These are phyloP conservation scores for Auriscalpium orientale DNA, from an alignment of 768 basidiomycete species.

Conservation along the genomic window DNA sequence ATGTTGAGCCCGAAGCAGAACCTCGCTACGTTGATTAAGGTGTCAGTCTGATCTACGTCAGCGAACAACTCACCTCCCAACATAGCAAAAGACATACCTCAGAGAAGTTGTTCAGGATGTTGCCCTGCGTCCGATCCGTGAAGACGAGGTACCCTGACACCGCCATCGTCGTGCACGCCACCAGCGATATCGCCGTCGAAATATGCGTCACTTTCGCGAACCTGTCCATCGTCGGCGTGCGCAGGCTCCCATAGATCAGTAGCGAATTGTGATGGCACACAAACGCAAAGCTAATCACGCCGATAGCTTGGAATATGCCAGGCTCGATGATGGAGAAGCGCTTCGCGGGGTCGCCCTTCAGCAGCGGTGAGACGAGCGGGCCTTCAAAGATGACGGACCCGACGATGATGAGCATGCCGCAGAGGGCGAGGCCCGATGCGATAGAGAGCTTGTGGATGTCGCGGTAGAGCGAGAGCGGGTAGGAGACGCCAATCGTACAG, in stretches of 20 bases:
- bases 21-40: constrained; percentile 91
- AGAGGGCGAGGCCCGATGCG: constrained; percentile 82
- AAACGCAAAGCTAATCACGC: constrained; percentile 94
- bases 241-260: constrained; percentile 89
- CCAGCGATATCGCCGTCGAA: constrained; percentile 75
- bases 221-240: constrained; percentile 89
- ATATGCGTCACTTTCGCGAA: constrained; percentile 91
- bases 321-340: constrained; percentile 71
- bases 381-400: constrained; percentile 77
- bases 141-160: constrained; percentile 83
- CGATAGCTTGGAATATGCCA: constrained; percentile 90
- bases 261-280: constrained; percentile 98
- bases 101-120: constrained; percentile 93
- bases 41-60: constrained; percentile 46
- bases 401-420: constrained; percentile 95
- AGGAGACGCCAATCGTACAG: constrained; percentile 84
- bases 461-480: constrained; percentile 90
- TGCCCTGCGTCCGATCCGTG: constrained; percentile 90
- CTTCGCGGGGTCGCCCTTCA: constrained; percentile 70
- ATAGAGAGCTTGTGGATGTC: constrained; percentile 96
- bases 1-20: constrained; percentile 94
- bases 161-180: constrained; percentile 80
- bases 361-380: constrained; percentile 59
- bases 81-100: constrained; percentile 35
- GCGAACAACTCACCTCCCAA: not conserved